phyloP scores from a whole-genome alignment of 208 protist genomes.

The Wallacemonas sp. region DNA sequence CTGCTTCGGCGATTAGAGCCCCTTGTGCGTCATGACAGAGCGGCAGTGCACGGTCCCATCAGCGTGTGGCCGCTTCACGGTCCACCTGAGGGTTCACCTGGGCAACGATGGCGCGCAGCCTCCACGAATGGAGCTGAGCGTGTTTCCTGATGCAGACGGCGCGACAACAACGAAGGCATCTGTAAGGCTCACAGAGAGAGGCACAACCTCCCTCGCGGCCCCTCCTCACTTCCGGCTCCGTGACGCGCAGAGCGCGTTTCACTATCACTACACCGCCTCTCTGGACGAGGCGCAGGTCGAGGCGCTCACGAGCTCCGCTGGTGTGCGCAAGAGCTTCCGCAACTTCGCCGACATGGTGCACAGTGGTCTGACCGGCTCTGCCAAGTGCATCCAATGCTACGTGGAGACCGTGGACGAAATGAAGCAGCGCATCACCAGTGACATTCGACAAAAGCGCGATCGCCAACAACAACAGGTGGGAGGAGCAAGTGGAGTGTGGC shows the following conservation, averaged over 20 bases:
- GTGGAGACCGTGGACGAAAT: slow-evolving; percentile 79
- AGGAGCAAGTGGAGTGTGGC: too few relatives aligned
- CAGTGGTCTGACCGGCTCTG: slow-evolving; percentile 70
- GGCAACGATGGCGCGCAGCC: neutral
- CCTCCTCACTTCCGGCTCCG: neutral
- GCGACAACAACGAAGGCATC: too few relatives aligned
- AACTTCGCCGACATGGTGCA: slow-evolving; percentile 79
- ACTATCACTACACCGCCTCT: slow-evolving; percentile 24
- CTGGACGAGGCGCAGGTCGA: slow-evolving; percentile 46
- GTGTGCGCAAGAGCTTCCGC: slow-evolving; percentile 69
- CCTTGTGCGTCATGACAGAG: neutral
- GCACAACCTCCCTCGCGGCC: neutral
- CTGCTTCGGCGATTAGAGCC: too few relatives aligned
- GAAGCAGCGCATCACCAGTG: slow-evolving; percentile 62
- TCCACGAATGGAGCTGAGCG: neutral
- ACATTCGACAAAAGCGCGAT: slow-evolving; percentile 34
- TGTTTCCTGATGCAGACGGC: neutral
- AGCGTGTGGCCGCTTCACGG: slow-evolving; percentile 69
- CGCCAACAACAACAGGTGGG: neutral
- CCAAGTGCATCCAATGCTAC: slow-evolving; percentile 65
- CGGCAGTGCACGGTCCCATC: slow-evolving; percentile 76
- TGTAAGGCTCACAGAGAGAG: too few relatives aligned
- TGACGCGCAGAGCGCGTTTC: neutral
- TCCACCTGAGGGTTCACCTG: slow-evolving; percentile 52
- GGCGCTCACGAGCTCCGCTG: slow-evolving; percentile 64